Evolutionary conservation across 2,329 filamentous ascomycete genomes (phyloP).

Genomic region (Bimuria novae-zelandiae): DNA sequence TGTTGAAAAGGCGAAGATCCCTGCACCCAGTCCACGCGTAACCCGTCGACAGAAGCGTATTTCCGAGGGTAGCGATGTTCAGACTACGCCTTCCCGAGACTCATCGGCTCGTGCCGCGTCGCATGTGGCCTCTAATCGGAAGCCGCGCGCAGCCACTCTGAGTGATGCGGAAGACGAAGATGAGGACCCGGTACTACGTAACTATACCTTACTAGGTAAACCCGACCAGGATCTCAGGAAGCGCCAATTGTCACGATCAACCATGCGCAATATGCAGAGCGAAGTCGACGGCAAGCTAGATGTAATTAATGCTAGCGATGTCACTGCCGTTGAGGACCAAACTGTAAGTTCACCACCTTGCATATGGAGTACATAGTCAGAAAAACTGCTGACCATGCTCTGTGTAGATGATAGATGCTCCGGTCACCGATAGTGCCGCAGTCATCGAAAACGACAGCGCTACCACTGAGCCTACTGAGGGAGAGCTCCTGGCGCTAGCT

Average conservation of each 20-base stretch:
- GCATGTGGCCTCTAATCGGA: not conserved
- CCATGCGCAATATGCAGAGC: too few relatives aligned
- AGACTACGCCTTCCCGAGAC: not conserved
- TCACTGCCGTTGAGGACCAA: not conserved
- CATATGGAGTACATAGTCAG: too few relatives aligned
- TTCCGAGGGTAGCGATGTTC: not conserved
- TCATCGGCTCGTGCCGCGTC: not conserved
- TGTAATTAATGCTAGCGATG: too few relatives aligned
- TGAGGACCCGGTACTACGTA: too few relatives aligned
- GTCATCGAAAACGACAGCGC: not conserved
- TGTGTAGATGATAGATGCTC: not conserved
- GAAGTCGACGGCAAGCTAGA: too few relatives aligned
- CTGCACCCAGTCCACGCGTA: not conserved
- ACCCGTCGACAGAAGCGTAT: slow-evolving; percentile 1
- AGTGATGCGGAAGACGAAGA: too few relatives aligned
- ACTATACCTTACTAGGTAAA: too few relatives aligned
- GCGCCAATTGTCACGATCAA: too few relatives aligned
- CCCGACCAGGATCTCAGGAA: too few relatives aligned
- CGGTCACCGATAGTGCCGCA: not conserved
- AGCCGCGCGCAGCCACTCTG: not conserved
- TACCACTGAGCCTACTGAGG: not conserved
- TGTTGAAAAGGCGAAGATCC: too few relatives aligned
- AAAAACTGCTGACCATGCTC: too few relatives aligned
- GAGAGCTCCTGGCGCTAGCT: not conserved
- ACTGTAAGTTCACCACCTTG: not conserved